Evolutionary conservation across 805 yeast species (phyloP), one percentile per base, ranked within the genome.

Genomic region (Alloascoidea africana): DNA sequence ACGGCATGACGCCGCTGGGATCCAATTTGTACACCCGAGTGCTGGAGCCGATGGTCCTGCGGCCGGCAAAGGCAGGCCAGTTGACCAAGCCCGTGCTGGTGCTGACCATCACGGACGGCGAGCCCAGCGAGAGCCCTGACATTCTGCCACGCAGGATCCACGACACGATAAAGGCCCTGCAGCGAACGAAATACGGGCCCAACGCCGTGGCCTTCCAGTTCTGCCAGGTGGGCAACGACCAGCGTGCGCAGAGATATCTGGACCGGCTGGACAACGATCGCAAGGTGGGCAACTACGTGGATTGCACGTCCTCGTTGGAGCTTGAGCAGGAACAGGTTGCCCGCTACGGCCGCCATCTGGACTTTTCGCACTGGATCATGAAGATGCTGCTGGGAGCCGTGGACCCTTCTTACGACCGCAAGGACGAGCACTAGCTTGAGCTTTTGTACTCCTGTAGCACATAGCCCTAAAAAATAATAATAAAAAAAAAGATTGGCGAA

Each of bases 281-380:
- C 13, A 43, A 41, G 5, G 53, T 50, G 16, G 56, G 57, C 16
- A 33, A 30, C 6, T 36, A 49, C 41, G 53, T 52, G 11, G 56
- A 52, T 35, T 44, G 51, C 38, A 52, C 54, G 16, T 40, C 46
- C 36, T 50, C 47, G 38, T 52, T 45, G 36, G 57, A 49, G 37
- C 46, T 44, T 11, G 56, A 52, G 40, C 53, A 49, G 36, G 54
- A 51, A 27, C 54, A 52, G 42, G 50, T 53, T 52, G 49, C 53
- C 4, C 37, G 45, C 11, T 36, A 42, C 13, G 56, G 56, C 5
- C 52, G 52, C 6, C 45, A 42, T 17, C 44, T 52, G 17, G 48
- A 52, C 17, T 55, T 52, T 11, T 45, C 51, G 5, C 36, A 45
- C 17, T 52, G 56, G 56, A 38, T 52, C 5, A 51, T 52, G 32